Evolutionary conservation across 1,284 basidiomycete species (phyloP).

Genomic region (Tetrapyrgos nigripes): DNA sequence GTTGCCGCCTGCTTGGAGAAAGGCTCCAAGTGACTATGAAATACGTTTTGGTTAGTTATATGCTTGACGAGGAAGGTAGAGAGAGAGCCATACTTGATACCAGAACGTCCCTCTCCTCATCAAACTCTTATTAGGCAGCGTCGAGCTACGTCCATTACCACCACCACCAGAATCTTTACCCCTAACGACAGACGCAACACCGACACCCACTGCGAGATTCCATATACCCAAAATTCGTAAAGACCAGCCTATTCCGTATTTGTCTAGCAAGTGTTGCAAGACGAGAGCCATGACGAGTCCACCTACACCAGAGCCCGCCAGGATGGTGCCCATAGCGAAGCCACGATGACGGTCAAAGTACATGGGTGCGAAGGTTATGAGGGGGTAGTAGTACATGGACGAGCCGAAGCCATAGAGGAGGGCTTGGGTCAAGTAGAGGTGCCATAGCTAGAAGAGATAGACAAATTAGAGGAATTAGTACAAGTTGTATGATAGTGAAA

Average conservation of each 20-base stretch:
- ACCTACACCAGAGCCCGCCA: slow-evolving; percentile 48
- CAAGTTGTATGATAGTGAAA: background rate
- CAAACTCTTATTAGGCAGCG: slow-evolving; percentile 41
- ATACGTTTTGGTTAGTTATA: background rate
- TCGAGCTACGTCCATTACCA: slow-evolving; percentile 17
- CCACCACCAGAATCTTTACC: slow-evolving; percentile 27
- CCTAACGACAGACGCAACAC: slow-evolving; percentile 41
- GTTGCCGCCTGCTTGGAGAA: slow-evolving; percentile 53
- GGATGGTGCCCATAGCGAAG: slow-evolving; percentile 51
- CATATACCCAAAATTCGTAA: slow-evolving; percentile 47
- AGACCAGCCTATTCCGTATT: slow-evolving; percentile 42
- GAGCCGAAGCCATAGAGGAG: slow-evolving; percentile 51
- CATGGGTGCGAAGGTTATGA: slow-evolving; percentile 49
- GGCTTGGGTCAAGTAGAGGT: slow-evolving; percentile 49
- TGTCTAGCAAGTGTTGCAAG: slow-evolving; percentile 43
- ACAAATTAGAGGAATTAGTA: background rate
- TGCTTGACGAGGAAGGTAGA: background rate
- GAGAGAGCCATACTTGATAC: slow-evolving; percentile 41
- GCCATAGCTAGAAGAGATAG: slow-evolving; percentile 43
- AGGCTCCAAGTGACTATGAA: slow-evolving; percentile 44
- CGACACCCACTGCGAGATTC: slow-evolving; percentile 46
- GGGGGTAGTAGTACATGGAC: slow-evolving; percentile 51
- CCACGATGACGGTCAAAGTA: slow-evolving; percentile 53
- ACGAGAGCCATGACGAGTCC: slow-evolving; percentile 52
- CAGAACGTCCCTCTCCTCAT: slow-evolving; percentile 49